Evolutionary conservation across 1,139 yeast species (phyloP), one percentile per base, ranked within the genome.

Genomic region (Zygoascus hellenicus): DNA sequence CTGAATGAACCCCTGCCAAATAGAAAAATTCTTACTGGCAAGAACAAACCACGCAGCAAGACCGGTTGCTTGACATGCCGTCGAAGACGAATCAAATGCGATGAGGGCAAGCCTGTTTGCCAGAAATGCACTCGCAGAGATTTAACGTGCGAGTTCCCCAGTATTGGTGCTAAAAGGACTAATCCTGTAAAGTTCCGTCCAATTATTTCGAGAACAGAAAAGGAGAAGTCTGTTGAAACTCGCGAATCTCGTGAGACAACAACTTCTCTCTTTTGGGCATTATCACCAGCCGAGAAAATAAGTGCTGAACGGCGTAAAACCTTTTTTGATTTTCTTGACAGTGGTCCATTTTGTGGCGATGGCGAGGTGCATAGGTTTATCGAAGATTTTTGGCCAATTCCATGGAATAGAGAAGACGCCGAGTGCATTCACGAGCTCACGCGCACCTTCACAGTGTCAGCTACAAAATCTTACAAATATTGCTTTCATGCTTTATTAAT

Each of bases 51-150:
- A 3, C n/a, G 39, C 4, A n/a, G 28, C 4, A 36, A 36, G 29
- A 36, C 28, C 19, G 45, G 45, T 11, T 42, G 45, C 16, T 14
- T 35, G 34, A 35, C 45, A n/a, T 42, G 45, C 35, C 40, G 45
- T 4, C 32, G 32, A 9, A 15, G 45, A 15, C 26, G 36, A n/a
- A 34, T 42, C 9, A 42, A 42, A 30, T 42, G 45, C 31, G 45
- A 42, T 13, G 45, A 35, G 11, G 28, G 19, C 14, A 28, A 26
- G 35, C 45, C 45, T 9, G 29, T 36, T 7, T 36, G 39, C 29
- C 13, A 36, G 13, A 17, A 22, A 13, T 36, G 39, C 30, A 16
- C 14, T 13, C 16, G 19, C 14, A 13, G 39, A n/a, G 5, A 6
- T 17, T 11, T 36, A 11, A 4, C 28, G 6, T 36, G 39, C 29